Percentiles rank a stretch among this genome's conserved stretches.
Conservation (phyloP, 768 basidiomycete species). For the Lentinus brumalis region DNA sequence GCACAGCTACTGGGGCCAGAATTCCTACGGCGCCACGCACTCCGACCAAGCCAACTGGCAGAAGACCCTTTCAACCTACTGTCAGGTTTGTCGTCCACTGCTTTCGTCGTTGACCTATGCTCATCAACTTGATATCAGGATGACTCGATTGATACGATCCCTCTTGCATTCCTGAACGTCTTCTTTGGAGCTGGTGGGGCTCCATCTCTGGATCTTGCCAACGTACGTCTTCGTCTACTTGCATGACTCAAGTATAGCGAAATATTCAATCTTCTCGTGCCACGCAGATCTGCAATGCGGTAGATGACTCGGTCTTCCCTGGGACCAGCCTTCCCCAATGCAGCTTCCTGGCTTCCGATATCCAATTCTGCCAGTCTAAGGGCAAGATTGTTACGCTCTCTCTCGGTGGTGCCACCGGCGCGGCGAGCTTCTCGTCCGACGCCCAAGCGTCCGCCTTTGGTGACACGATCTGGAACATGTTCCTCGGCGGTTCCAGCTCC, state of each 20-base stretch:
- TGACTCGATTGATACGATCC: constrained; percentile 56
- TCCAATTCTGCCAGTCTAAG: constrained; percentile 58
- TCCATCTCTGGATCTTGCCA: constrained; percentile 62
- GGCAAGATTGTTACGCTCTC: constrained; percentile 43
- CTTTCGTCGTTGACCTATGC: not conserved
- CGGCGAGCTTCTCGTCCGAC: constrained; percentile 60
- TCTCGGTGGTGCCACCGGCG: constrained; percentile 52
- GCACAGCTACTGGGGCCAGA: constrained; percentile 56
- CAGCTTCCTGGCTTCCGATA: constrained; percentile 57
- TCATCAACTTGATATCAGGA: constrained; percentile 39
- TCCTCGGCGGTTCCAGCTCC: constrained; percentile 61
- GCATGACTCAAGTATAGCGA: not conserved
- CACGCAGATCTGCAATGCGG: constrained; percentile 63
- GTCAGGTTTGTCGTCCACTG: constrained; percentile 40
- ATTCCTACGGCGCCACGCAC: constrained; percentile 58
- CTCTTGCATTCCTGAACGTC: constrained; percentile 60
- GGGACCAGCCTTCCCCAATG: constrained; percentile 68
- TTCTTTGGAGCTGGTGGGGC: constrained; percentile 61
- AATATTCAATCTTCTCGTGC: not conserved
- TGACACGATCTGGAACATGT: constrained; percentile 70
- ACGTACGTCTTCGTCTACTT: constrained; percentile 38
- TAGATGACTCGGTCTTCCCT: constrained; percentile 56
- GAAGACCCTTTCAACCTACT: constrained; percentile 51
- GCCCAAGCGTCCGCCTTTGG: constrained; percentile 60
- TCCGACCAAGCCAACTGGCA: constrained; percentile 48